These are phyloP conservation scores for Mycena maculata DNA, from an alignment of 768 basidiomycete genomes.

Conservation along the genomic window DNA sequence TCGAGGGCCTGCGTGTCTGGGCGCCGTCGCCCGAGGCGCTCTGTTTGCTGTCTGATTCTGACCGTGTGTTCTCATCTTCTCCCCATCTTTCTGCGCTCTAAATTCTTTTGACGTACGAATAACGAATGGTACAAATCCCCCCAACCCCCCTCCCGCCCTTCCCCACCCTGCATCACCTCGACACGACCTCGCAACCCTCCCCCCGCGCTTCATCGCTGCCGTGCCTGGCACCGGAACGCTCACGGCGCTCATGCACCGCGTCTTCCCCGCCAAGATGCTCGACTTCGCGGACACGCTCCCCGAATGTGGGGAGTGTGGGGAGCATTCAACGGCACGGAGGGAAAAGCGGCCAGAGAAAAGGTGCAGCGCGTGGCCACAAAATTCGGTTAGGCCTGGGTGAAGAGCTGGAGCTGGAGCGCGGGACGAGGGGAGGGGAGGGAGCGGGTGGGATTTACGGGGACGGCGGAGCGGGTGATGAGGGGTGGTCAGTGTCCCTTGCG, in stretches of 20 bases:
- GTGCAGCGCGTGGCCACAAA: no score
- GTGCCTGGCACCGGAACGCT: neutral
- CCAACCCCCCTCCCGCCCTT: conserved; percentile 4
- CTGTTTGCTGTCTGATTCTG: conserved; percentile 19
- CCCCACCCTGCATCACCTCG: conserved; percentile 14
- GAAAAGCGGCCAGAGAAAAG: no score
- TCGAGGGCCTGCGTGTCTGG: conserved; percentile 14
- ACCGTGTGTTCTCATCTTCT: neutral
- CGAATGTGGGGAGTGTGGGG: no score
- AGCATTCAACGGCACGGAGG: no score
- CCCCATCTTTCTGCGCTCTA: no score
- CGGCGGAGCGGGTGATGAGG: conserved; percentile 4
- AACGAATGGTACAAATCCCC: no score
- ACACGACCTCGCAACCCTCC: conserved; percentile 12
- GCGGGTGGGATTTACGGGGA: conserved; percentile 11
- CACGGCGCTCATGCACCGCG: conserved; percentile 21
- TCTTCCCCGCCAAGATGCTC: conserved; percentile 17
- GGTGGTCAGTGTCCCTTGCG: conserved; percentile 1
- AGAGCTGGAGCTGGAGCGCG: no score
- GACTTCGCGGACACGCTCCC: conserved; percentile 15
- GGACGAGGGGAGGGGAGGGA: no score
- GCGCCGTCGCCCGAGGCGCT: conserved; percentile 19
- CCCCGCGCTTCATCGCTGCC: neutral
- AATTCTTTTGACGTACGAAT: no score
- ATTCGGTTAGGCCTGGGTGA: no score